Percentiles rank a stretch among this genome's conserved stretches.
phyloP scores from a whole-genome alignment of 345 rosid genomes.

The Camelina neglecta region DNA sequence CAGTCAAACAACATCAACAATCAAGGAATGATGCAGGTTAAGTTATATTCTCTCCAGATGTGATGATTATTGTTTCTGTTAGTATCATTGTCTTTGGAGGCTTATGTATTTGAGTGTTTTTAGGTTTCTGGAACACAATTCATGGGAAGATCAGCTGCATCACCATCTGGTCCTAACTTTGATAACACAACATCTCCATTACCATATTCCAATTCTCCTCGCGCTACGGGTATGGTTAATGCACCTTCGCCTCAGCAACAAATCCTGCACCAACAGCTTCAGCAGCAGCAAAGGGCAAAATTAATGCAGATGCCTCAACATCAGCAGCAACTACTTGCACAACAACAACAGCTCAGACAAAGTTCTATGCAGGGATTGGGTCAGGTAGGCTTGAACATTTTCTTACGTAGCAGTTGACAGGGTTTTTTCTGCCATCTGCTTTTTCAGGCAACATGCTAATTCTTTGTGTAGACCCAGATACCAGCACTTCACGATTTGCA shows the following conservation, averaged over 20 bases:
- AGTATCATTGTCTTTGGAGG: slow-evolving; percentile 4
- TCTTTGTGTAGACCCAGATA: slow-evolving; percentile 57
- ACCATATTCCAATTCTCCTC: slow-evolving; percentile 89
- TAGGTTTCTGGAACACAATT: slow-evolving; percentile 79
- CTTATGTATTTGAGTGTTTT: slow-evolving; percentile 31
- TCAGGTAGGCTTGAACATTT: slow-evolving; percentile 54
- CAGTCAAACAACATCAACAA: slow-evolving; percentile 58
- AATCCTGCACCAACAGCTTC: slow-evolving; percentile 80
- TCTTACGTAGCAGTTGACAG: slow-evolving; percentile 6
- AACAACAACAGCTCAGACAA: slow-evolving; percentile 75
- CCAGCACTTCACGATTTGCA: slow-evolving; percentile 70
- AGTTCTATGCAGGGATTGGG: slow-evolving; percentile 72
- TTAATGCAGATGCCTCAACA: slow-evolving; percentile 77
- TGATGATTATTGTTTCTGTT: slow-evolving; percentile 6
- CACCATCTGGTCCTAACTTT: slow-evolving; percentile 72
- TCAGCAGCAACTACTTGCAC: slow-evolving; percentile 79
- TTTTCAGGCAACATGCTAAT: neutral
- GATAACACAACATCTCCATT: slow-evolving; percentile 86
- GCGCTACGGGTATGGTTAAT: slow-evolving; percentile 80
- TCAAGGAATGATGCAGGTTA: slow-evolving; percentile 84
- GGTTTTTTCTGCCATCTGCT: neutral
- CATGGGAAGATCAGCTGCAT: slow-evolving; percentile 85
- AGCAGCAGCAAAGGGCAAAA: slow-evolving; percentile 75
- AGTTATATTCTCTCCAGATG: slow-evolving; percentile 23
- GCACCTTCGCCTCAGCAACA: slow-evolving; percentile 90